Evolutionary conservation across 768 basidiomycete genomes (phyloP).

Genomic region (Termitomyces sp.): DNA sequence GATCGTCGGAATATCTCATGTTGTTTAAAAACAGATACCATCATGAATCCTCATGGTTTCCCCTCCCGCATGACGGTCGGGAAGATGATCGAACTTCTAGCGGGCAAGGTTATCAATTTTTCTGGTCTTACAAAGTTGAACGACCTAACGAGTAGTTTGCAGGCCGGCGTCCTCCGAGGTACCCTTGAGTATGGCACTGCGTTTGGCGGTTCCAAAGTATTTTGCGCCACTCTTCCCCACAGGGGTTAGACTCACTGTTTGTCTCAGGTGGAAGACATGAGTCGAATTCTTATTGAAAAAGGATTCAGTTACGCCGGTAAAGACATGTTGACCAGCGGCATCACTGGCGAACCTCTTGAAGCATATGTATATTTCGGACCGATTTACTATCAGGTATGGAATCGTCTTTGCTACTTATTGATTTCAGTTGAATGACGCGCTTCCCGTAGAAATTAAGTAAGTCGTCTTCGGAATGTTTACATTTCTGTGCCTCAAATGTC

Average conservation of each 20-base stretch:
- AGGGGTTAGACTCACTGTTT: constrained; percentile 4
- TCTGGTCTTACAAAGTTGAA: neutral
- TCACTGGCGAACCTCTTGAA: constrained; percentile 94
- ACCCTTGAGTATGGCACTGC: constrained; percentile 93
- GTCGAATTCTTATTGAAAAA: constrained; percentile 86
- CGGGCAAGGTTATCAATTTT: constrained; percentile 67
- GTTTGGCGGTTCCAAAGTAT: constrained; percentile 94
- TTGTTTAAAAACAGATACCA: constrained; percentile 59
- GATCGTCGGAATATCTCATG: constrained; percentile 4
- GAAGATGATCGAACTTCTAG: constrained; percentile 98
- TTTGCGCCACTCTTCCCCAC: neutral
- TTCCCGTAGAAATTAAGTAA: constrained; percentile 82
- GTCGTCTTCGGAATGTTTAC: neutral
- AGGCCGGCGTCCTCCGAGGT: constrained; percentile 90
- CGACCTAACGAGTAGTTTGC: neutral
- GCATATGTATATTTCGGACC: constrained; percentile 99
- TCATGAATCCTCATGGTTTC: constrained; percentile 99
- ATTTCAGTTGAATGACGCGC: constrained; percentile 5
- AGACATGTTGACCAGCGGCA: constrained; percentile 97
- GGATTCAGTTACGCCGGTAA: constrained; percentile 99
- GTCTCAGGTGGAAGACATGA: constrained; percentile 92
- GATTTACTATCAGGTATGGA: constrained; percentile 88
- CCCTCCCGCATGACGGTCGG: constrained; percentile 99
- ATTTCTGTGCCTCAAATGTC: constrained; percentile 12
- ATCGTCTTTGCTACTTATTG: neutral